Percentiles rank a stretch among this genome's conserved stretches.
These are phyloP conservation scores for Tylopilus balloui DNA, from an alignment of 768 basidiomycete genomes.

Conservation along the genomic window DNA sequence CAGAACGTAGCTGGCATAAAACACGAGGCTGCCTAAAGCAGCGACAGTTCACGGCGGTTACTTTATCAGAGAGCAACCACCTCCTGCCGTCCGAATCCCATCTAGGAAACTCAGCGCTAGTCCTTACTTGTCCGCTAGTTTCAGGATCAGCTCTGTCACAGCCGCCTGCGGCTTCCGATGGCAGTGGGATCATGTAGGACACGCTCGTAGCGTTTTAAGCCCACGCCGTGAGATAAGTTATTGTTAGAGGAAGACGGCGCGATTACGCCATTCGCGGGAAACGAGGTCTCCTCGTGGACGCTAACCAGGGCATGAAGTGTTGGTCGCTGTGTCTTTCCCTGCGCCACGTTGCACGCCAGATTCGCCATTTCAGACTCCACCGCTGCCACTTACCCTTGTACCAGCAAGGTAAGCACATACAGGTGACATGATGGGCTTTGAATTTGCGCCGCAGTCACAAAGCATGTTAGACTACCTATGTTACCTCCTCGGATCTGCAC, in stretches of 20 bases:
- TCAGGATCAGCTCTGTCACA: neutral
- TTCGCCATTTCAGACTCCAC: neutral
- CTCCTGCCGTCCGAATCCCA: conserved; percentile 7
- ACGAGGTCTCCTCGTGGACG: conserved; percentile 31
- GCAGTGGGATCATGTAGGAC: conserved; percentile 6
- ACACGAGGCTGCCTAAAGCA: conserved; percentile 35
- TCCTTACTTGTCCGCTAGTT: neutral
- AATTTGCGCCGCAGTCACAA: conserved; percentile 21
- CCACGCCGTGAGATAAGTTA: conserved; percentile 23
- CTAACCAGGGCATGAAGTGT: conserved; percentile 5
- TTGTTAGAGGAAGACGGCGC: conserved; percentile 12
- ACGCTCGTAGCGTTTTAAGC: conserved; percentile 11
- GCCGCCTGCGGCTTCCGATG: neutral
- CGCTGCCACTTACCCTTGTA: too few relatives aligned
- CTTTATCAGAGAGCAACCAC: conserved; percentile 23
- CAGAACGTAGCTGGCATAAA: conserved; percentile 23
- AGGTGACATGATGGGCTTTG: conserved; percentile 10
- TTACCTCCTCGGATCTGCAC: conserved; percentile 23
- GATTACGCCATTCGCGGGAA: conserved; percentile 22
- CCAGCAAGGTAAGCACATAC: neutral
- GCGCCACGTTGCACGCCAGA: conserved; percentile 1
- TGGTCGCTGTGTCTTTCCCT: neutral
- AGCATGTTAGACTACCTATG: conserved; percentile 34
- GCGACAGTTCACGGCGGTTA: conserved; percentile 21
- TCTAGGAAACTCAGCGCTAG: conserved; percentile 8